A percentile compares a stretch with the other conserved stretches of the same genome.
Evolutionary conservation across 768 basidiomycete genomes (phyloP).

Genomic region (Scleroderma citrinum): DNA sequence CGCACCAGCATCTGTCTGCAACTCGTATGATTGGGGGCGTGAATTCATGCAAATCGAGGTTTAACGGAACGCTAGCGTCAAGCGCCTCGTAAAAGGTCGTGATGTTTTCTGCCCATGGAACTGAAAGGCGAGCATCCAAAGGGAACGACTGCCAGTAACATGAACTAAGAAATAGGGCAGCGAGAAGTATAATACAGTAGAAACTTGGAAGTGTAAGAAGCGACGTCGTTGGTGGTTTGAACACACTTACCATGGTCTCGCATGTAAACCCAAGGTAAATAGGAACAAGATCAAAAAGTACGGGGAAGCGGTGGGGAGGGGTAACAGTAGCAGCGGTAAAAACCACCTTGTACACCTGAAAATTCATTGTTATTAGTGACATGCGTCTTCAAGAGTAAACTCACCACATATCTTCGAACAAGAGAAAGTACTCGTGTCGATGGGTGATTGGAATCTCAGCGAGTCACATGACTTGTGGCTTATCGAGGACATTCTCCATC

Average conservation of each 20-base stretch:
- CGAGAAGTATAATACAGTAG: conserved; percentile 79
- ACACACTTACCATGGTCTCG: conserved; percentile 69
- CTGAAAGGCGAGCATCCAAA: conserved; percentile 52
- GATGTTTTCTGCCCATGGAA: conserved; percentile 64
- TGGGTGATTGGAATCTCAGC: neutral
- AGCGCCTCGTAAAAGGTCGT: conserved; percentile 70
- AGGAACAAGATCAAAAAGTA: conserved; percentile 76
- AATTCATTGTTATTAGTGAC: conserved; percentile 1
- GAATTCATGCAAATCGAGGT: conserved; percentile 33
- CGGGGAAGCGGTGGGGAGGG: conserved; percentile 74
- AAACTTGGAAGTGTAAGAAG: conserved; percentile 43
- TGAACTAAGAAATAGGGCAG: conserved; percentile 79
- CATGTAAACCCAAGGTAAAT: conserved; percentile 71
- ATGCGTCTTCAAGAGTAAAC: conserved; percentile 18
- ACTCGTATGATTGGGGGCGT: conserved; percentile 57
- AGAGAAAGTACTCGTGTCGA: neutral
- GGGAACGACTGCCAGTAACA: conserved; percentile 88
- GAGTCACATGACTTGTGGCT: conserved; percentile 14
- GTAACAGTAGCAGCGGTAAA: conserved; percentile 68
- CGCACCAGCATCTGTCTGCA: conserved; percentile 84
- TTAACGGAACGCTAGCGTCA: conserved; percentile 38
- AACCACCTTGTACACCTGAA: conserved; percentile 84
- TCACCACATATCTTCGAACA: conserved; percentile 50
- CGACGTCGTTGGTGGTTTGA: neutral
- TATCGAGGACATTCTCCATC: conserved; percentile 26